Evolutionary conservation across 768 basidiomycete species (phyloP), one percentile per base, ranked within the genome.

Genomic region (Postia placenta): DNA sequence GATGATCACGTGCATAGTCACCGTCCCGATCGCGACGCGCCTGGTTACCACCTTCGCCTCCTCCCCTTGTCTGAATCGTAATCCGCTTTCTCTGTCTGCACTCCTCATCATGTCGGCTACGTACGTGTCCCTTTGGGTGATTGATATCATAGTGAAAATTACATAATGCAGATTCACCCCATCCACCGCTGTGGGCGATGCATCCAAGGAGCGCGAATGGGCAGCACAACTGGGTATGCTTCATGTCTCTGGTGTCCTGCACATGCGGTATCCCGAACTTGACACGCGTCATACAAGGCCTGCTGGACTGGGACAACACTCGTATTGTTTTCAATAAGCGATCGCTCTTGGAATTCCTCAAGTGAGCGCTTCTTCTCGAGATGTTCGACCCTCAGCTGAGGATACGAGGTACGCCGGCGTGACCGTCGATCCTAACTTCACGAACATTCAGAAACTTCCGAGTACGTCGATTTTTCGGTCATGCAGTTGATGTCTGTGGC

Each of bases 281-380:
- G 38, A 45, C 38, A 12, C 4, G n/a, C 20, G 5, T 3, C 19
- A 11, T 24, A n/a, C 2, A 47, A 87, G 87, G 85, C 52, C 77
- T 86, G 80, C 70, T 90, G 54, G 87, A 90, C 65, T 89, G 87
- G 87, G 87, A 89, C 60, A 62, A 67, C 11, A 87, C 83, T 42
- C 78, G 67, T 51, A 86, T 90, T 53, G 79, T 90, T 24, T 89
- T 90, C 62, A 89, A 85, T 12, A 90, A 90, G 60, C 78, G 87
- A 35, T 70, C 79, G 37, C 68, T 90, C 54, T 71, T 88, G 45
- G 87, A 89, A 57, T 90, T 90, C 62, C 69, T 90, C 55, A 86
- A 83, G 86, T 87, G 63, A 56, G 75, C 22, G 36, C 24, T 24
- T 28, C 40, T 24, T 11, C 5, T 24, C 9, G 23, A 35, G n/a